Evolutionary conservation across 2,329 filamentous ascomycete genomes (phyloP).

Genomic region (Dothideomycetidae sp.): DNA sequence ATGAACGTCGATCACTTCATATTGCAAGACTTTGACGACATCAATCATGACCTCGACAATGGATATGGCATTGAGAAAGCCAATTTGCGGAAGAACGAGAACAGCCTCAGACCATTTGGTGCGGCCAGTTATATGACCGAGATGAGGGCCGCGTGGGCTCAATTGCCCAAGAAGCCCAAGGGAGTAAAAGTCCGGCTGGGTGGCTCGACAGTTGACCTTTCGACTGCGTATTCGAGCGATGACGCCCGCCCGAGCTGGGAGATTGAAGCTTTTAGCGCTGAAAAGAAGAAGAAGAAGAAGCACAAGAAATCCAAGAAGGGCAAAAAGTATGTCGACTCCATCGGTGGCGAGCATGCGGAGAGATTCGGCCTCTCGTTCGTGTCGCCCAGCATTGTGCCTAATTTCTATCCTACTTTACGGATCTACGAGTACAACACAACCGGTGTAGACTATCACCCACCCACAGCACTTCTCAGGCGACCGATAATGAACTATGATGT

Average conservation of each 20-base stretch:
- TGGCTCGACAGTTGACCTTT: background rate
- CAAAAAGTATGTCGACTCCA: constrained; percentile 36
- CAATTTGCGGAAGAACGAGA: constrained; percentile 27
- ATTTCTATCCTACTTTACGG: constrained; percentile 77
- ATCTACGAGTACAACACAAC: constrained; percentile 89
- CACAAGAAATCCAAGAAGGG: constrained; percentile 16
- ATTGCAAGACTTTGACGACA: constrained; percentile 67
- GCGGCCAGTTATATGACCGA: constrained; percentile 69
- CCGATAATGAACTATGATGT: constrained; percentile 3
- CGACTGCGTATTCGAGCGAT: constrained; percentile 6
- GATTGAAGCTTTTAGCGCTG: constrained; percentile 27
- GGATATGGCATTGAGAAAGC: constrained; percentile 22
- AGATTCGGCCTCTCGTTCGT: constrained; percentile 71
- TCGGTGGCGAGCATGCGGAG: constrained; percentile 72
- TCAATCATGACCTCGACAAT: constrained; percentile 44
- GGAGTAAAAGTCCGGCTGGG: background rate
- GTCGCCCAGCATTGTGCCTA: constrained; percentile 60
- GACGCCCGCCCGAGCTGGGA: constrained; percentile 13
- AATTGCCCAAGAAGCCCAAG: constrained; percentile 42
- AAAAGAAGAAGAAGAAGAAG: constrained; percentile 27
- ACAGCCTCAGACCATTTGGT: constrained; percentile 49
- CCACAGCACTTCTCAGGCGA: constrained; percentile 20
- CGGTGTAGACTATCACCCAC: constrained; percentile 43
- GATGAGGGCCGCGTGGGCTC: constrained; percentile 62
- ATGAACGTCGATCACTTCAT: constrained; percentile 99